phyloP scores from a whole-genome alignment of 177 flowering plant species.

The Vitis hybrid region DNA sequence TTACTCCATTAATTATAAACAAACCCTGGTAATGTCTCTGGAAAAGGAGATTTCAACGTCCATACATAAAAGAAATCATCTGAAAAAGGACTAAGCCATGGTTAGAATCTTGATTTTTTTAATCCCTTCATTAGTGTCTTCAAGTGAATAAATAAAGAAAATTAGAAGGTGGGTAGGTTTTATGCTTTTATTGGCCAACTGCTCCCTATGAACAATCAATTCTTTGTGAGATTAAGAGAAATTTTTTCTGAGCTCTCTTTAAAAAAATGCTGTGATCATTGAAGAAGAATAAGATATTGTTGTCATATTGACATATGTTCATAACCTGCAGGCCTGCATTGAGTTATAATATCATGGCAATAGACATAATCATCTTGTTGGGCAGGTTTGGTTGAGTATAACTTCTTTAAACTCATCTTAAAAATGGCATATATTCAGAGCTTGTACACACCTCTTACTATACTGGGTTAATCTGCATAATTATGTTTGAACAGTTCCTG shows the following conservation, averaged over 20 bases:
- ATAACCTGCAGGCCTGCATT: not conserved
- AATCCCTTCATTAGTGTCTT: not conserved
- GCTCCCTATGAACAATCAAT: not conserved
- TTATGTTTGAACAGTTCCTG: no score
- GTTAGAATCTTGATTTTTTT: not conserved
- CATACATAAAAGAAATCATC: not conserved
- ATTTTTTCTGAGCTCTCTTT: no score
- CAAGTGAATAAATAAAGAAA: not conserved
- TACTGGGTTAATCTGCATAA: no score
- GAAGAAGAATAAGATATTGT: not conserved
- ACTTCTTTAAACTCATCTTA: not conserved
- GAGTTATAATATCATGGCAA: slow-evolving; percentile 12
- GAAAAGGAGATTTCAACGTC: not conserved
- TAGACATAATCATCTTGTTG: slow-evolving; percentile 11
- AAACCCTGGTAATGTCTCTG: no score
- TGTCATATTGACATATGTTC: not conserved
- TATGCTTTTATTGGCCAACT: not conserved
- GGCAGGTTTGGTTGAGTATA: slow-evolving; percentile 1
- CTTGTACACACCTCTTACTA: no score
- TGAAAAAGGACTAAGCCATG: not conserved
- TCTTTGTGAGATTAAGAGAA: no score
- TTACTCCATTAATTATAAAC: not conserved
- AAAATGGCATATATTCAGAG: no score
- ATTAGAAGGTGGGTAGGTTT: not conserved
- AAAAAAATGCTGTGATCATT: not conserved